Evolutionary conservation across 2,329 filamentous ascomycete species (phyloP).

Genomic region (Ophiocordyceps sinensis): DNA sequence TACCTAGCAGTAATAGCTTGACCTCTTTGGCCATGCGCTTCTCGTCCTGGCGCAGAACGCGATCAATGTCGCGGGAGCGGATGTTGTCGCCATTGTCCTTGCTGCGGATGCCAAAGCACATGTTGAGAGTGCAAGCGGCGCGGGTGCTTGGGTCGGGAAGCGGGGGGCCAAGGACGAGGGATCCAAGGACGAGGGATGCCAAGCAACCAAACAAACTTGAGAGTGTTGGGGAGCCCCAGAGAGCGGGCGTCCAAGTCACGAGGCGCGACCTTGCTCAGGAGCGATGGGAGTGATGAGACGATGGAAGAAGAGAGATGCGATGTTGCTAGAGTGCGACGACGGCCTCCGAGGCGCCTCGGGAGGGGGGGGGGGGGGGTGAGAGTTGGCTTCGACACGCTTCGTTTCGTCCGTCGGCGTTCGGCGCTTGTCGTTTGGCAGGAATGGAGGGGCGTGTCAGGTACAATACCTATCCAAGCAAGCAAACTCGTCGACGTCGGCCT

Average conservation of each 20-base stretch:
- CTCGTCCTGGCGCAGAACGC: constrained; percentile 71
- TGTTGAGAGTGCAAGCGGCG: constrained; percentile 13
- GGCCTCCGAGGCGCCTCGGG: background rate
- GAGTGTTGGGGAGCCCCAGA: too few relatives aligned
- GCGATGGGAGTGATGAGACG: too few relatives aligned
- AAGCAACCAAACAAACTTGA: too few relatives aligned
- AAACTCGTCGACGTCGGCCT: background rate
- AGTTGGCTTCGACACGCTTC: background rate
- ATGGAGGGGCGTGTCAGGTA: background rate
- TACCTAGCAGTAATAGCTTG: constrained; percentile 85
- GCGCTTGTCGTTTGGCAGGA: background rate
- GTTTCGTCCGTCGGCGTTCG: background rate
- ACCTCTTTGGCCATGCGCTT: constrained; percentile 77
- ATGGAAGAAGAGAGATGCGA: background rate
- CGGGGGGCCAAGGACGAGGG: background rate
- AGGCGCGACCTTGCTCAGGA: too few relatives aligned
- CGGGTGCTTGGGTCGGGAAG: background rate
- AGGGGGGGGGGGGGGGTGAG: background rate
- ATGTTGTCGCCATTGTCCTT: constrained; percentile 32
- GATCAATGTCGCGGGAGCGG: constrained; percentile 69
- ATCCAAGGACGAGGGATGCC: too few relatives aligned
- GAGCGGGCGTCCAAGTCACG: too few relatives aligned
- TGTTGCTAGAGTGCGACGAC: background rate
- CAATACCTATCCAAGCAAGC: background rate
- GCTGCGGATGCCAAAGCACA: constrained; percentile 51